Evolutionary conservation across 2,329 filamentous ascomycete genomes (phyloP), one percentile per base, ranked within the genome.

Genomic region (Fusarium siculi): DNA sequence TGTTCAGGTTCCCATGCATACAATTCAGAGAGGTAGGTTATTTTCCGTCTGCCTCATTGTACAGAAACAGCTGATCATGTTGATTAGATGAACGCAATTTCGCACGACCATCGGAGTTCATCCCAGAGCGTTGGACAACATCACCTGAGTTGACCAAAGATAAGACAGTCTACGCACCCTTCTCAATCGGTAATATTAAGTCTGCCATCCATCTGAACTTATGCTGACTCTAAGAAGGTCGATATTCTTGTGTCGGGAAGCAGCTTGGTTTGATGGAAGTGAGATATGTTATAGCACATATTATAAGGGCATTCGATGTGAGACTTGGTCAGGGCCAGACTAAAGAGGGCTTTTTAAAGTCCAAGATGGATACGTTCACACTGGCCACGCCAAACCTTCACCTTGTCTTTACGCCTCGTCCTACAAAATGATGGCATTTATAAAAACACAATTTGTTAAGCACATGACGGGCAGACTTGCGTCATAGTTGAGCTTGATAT

Each of bases 91-190:
- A 78, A 73, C 32, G 79, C 66, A 77, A 73, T 32, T 82, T 82
- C 64, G 77, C 70, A 40, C 53, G 57, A 5, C 72, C 76, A 11
- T 61, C 68, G 2, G 78, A 81, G 28, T 84, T 83, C 55, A 76
- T 84, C 10, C 82, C 82, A 4, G 82, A 84, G 58, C 75, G 82
- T 32, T 84, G 81, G 81, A 81, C 77, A 5, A 76, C 75, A 8
- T 67, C 62, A 19, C 77, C 76, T 5, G 78, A 83, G 14, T 65
- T 84, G 63, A 72, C 80, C n/a, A 77, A 73, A 28, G 77, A 83
- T 55, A 59, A 67, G 30, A 71, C 75, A 2, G 81, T 78, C 2
- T 82, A 77, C 59, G 63, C 63, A 2, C 82, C 82, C 1, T 84
- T 82, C 52, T 77, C 77, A 3, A 80, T 74, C n/a, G 79, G 79